Base-by-base conservation (phyloP, 352 stramenopile genomes). In the Pythium apleroticum region DNA sequence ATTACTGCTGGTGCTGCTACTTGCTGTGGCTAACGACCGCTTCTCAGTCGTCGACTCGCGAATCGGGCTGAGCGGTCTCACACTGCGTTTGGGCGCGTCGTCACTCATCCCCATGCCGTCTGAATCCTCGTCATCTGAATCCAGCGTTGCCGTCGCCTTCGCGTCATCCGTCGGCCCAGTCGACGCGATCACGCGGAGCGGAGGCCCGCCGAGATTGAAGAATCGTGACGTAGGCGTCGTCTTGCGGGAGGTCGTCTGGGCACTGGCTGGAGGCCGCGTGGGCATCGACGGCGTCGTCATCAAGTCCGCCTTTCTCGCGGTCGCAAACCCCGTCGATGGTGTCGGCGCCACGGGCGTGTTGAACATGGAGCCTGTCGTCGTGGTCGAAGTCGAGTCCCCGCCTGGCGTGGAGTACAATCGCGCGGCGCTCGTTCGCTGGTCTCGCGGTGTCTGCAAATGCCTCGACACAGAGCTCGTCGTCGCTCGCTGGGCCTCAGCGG, bases 181-280 rank as follows among this genome's bases (percentile, higher is more conserved):
- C 1, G 71, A 77, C 7, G 77, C 76, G 19, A 80, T 75, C 0
- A 90, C 81, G 57, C 81, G 79, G 60, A 85, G 68, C 9, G 81
- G 63, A 39, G 78, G 76, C 5, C 74, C 74, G 81, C 78, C 70
- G 24, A 88, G 65, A 24, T 71, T 78, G 46, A 72, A 74, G 52
- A 88, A 76, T 12, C 77, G 73, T 22, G 73, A 73, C 9, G 68
- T 66, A 3, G 61, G 56, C 14, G 71, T 64, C 5, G 72, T 67
- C 52, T 88, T 90, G 35, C 81, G 74, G 1, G 77, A 78, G 17
- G 79, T 90, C 7, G 75, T 80, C 46, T 84, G 76, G 12, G 81
- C 80, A 54, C 80, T 88, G 9, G 71, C 50, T 28, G 35, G 60
- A 8, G 79, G 63, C 52, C 81, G 67, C 22, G 75, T 74, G 2